phyloP scores from a whole-genome alignment of 169 alveolate genomes.

The Plasmodium falciparum region DNA sequence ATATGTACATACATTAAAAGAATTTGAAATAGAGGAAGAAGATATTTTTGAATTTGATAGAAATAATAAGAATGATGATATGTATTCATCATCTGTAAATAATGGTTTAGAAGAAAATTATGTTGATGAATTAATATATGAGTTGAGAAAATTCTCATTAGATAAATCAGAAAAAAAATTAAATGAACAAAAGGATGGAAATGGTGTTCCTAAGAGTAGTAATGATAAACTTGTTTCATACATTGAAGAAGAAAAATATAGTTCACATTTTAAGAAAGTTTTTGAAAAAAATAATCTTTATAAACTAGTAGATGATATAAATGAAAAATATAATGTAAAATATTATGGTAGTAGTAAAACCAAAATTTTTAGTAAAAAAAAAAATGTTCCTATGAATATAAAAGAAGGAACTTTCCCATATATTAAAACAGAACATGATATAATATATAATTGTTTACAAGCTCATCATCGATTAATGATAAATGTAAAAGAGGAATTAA shows the following conservation, averaged over 20 bases:
- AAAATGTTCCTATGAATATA: background rate
- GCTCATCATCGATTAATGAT: slow-evolving; percentile 71
- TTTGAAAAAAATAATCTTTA: background rate
- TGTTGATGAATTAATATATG: slow-evolving; percentile 48
- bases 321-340: slow-evolving; percentile 21
- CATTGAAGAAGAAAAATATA: slow-evolving; percentile 13
- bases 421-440: slow-evolving; percentile 24
- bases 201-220: slow-evolving; percentile 20
- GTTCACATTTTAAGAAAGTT: background rate
- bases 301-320: background rate
- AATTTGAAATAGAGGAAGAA: slow-evolving; percentile 44
- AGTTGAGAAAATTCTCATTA: slow-evolving; percentile 62
- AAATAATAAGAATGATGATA: slow-evolving; percentile 44
- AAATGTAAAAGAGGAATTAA: slow-evolving; percentile 60
- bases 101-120: slow-evolving; percentile 14
- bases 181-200: slow-evolving; percentile 4
- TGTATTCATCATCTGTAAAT: slow-evolving; percentile 25
- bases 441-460: slow-evolving; percentile 35
- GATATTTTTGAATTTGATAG: slow-evolving; percentile 74
- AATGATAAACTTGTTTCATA: background rate
- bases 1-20: slow-evolving; percentile 42
- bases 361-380: background rate
- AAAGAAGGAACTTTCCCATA: background rate
- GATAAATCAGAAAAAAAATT: slow-evolving; percentile 15
- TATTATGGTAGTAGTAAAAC: slow-evolving; percentile 4